These are phyloP conservation scores for Hericium rajendrae DNA, from an alignment of 768 basidiomycete genomes.

Conservation along the genomic window DNA sequence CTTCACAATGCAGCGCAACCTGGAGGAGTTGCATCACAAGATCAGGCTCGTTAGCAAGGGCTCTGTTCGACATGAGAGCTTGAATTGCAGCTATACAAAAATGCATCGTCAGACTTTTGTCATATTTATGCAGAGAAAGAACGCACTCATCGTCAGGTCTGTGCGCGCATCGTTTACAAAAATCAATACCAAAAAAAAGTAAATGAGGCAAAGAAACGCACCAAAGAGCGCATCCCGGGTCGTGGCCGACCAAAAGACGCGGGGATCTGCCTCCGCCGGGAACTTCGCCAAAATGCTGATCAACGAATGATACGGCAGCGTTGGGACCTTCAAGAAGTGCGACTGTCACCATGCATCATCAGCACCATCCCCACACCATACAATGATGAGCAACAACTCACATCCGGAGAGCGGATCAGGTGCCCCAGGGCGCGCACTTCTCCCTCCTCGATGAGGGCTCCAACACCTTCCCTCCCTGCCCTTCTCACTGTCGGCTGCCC, in stretches of 20 bases:
- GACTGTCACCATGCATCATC: slow-evolving; percentile 33
- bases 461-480: slow-evolving; percentile 47
- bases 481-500: slow-evolving; percentile 51
- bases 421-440: slow-evolving; percentile 60
- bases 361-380: not conserved
- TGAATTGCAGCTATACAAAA: slow-evolving; percentile 9
- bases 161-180: not conserved
- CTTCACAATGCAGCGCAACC: slow-evolving; percentile 8
- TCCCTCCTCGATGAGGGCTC: slow-evolving; percentile 53
- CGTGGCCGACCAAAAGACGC: slow-evolving; percentile 60
- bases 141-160: slow-evolving; percentile 12
- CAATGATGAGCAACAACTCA: slow-evolving; percentile 26
- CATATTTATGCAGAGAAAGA: not conserved
- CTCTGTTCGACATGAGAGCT: slow-evolving; percentile 6
- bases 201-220: slow-evolving; percentile 23
- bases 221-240: slow-evolving; percentile 62
- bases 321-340: slow-evolving; percentile 80
- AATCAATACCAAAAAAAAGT: not conserved
- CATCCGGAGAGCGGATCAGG: slow-evolving; percentile 71
- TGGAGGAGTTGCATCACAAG: slow-evolving; percentile 10
- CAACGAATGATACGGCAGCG: slow-evolving; percentile 72
- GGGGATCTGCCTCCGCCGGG: slow-evolving; percentile 65
- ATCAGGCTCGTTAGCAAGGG: slow-evolving; percentile 4
- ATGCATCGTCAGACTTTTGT: not conserved
- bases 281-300: slow-evolving; percentile 70